Evolutionary conservation across 345 rosid genomes (phyloP), one percentile per base, ranked within the genome.

Genomic region (Boechera retrofracta): DNA sequence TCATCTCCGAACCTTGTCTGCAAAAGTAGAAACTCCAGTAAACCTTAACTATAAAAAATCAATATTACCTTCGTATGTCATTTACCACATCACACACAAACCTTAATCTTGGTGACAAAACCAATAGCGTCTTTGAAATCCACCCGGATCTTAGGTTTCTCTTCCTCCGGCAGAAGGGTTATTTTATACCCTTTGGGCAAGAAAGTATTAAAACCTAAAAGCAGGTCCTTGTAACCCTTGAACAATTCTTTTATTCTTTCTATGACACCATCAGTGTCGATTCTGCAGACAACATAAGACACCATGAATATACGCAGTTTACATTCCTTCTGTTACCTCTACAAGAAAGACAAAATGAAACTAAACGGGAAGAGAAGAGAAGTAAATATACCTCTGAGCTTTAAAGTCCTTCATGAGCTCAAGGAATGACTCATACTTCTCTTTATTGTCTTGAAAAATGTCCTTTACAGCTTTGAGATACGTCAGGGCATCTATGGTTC

Each of bases 351-450:
- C 7, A 35, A 16, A 63, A 6, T 11, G 49, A 29, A 60, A 56
- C 66, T 11, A 60, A 77, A 64, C n/a, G 24, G 48, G 67, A 78
- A 72, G 65, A 60, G 41, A 53, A 53, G 56, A 36, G 56, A 39
- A 32, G 41, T 6, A 39, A 66, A 32, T 57, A 65, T 29, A 92
- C 99, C 94, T 91, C 69, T 92, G 93, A 59, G 97, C 94, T 84
- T 88, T 92, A 72, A 95, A 92, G 81, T 91, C 99, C 80, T 87
- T 95, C 98, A 95, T 92, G 66, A 95, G 88, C 75, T 89, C 89
- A 75, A 93, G 96, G 71, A 95, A 95, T 44, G 79, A 85, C 29
- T 91, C 94, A 67, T 92, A 95, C 62, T 88, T 95, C 41, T 87
- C 97, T 77, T 82, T 80, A 33, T 89, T 86, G 67, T 95, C 94